Percentiles rank a stretch among this genome's conserved stretches.
These are phyloP conservation scores for Hawksworthiomyces lignivorus DNA, from an alignment of 2,329 filamentous ascomycete genomes.

Conservation along the genomic window DNA sequence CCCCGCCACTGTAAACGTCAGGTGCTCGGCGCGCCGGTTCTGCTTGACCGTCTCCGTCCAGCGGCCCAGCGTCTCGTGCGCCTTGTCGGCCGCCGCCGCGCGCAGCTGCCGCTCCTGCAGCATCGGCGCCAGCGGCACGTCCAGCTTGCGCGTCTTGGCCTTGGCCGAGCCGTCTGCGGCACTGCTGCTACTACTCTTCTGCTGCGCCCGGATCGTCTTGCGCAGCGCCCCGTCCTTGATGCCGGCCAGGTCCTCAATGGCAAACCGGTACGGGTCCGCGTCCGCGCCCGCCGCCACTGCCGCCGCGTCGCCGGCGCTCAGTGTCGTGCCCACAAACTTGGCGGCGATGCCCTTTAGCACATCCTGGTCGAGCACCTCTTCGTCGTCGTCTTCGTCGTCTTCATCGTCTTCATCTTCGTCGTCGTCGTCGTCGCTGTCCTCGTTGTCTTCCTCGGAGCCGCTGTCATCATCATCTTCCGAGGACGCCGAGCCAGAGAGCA, in stretches of 20 bases:
- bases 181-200: too few relatives aligned
- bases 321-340: constrained; percentile 56
- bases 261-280: constrained; percentile 11
- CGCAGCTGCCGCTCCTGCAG: constrained; percentile 83
- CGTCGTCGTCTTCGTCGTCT: background rate
- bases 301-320: background rate
- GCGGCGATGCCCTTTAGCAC: constrained; percentile 63
- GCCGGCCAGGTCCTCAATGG: constrained; percentile 28
- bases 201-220: too few relatives aligned
- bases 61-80: constrained; percentile 79
- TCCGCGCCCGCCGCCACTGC: constrained; percentile 19
- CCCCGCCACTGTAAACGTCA: constrained; percentile 78
- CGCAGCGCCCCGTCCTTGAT: constrained; percentile 58
- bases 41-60: constrained; percentile 96
- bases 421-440: constrained; percentile 2
- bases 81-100: constrained; percentile 76
- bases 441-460: too few relatives aligned
- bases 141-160: constrained; percentile 65
- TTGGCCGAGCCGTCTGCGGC: background rate
- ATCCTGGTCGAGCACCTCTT: constrained; percentile 23
- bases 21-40: constrained; percentile 83
- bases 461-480: constrained; percentile 4
- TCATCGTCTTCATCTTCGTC: constrained; percentile 21
- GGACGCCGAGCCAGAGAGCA: constrained; percentile 13
- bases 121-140: constrained; percentile 73